phyloP scores from a whole-genome alignment of 2,329 filamentous ascomycete genomes.

The Hymenoscyphus fraxineus region DNA sequence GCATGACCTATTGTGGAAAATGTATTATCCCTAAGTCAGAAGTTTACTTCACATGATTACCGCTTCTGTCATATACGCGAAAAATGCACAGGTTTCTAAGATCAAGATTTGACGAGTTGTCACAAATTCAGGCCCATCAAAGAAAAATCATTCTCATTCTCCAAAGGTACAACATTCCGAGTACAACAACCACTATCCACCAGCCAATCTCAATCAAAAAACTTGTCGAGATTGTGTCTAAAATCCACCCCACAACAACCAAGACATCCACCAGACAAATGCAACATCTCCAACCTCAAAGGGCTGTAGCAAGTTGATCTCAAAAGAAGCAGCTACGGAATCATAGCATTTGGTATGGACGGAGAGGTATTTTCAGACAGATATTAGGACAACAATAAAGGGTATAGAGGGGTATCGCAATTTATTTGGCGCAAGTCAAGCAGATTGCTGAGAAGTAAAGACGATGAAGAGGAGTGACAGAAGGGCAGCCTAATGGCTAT shows the following conservation, averaged over 20 bases:
- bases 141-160: neutral
- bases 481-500: slow-evolving; percentile 2
- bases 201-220: slow-evolving; percentile 2
- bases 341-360: slow-evolving; percentile 2
- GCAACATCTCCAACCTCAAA: neutral
- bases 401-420: slow-evolving; percentile 7
- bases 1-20: too few relatives aligned
- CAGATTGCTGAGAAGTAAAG: slow-evolving; percentile 7
- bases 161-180: neutral
- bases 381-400: slow-evolving; percentile 3
- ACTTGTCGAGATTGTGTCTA: neutral
- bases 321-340: neutral
- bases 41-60: too few relatives aligned
- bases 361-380: neutral
- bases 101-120: neutral
- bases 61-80: too few relatives aligned
- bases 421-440: slow-evolving; percentile 6
- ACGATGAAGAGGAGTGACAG: slow-evolving; percentile 8
- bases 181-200: slow-evolving; percentile 1
- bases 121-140: neutral
- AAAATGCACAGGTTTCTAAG: neutral
- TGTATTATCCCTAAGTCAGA: too few relatives aligned
- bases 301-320: neutral
- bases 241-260: neutral
- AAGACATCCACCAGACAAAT: neutral